Evolutionary conservation across 2,329 filamentous ascomycete species (phyloP).

Genomic region (Penicillium brasilianum): DNA sequence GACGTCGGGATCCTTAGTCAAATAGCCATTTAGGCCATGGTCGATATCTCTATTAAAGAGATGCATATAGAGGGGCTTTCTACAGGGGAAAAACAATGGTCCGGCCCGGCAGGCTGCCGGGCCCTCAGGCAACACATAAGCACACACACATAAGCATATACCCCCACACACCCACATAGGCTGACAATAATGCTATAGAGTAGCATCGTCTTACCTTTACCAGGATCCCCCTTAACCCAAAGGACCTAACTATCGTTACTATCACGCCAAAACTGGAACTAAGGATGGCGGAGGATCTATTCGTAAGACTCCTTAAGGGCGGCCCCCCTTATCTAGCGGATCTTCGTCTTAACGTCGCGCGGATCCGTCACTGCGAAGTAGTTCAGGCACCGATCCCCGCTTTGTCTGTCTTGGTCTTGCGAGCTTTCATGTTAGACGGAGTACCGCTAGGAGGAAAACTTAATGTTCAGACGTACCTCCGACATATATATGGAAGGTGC

Average conservation of each 20-base stretch:
- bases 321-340: background rate
- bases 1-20: no score
- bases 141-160: no score
- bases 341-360: background rate
- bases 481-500: background rate
- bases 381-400: background rate
- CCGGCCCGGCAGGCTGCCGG: no score
- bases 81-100: no score
- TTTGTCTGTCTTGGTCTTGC: background rate
- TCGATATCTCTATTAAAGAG: no score
- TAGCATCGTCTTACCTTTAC: no score
- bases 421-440: background rate
- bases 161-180: no score
- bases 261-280: background rate
- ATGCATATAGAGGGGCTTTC: no score
- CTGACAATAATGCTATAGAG: no score
- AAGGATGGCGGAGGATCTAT: background rate
- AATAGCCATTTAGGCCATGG: no score
- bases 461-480: background rate
- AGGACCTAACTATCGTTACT: background rate
- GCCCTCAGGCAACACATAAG: no score
- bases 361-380: background rate
- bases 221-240: no score
- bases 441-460: background rate
- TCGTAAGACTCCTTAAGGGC: background rate